Percentiles rank a stretch among this genome's conserved stretches.
Conservation (phyloP, 2,329 filamentous ascomycete species). For the Polychaeton citri region DNA sequence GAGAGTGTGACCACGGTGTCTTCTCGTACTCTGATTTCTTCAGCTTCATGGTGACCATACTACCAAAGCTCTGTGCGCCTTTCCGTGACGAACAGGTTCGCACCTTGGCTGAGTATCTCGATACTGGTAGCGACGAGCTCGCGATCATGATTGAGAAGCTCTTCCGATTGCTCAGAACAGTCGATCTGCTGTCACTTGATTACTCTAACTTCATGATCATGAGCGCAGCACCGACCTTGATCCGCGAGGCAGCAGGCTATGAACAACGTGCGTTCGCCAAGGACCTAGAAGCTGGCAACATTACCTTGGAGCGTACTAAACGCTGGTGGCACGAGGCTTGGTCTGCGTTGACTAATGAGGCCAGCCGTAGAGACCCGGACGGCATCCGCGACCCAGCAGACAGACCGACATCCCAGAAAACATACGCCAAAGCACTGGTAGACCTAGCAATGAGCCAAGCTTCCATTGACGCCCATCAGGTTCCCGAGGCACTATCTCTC, state of each 20-base stretch:
- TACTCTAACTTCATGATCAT: slow-evolving; percentile 72
- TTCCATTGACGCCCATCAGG: slow-evolving; percentile 35
- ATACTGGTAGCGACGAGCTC: slow-evolving; percentile 24
- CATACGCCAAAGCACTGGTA: slow-evolving; percentile 64
- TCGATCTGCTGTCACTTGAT: slow-evolving; percentile 65
- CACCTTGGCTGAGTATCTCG: slow-evolving; percentile 48
- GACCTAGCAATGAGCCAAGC: slow-evolving; percentile 59
- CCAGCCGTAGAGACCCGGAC: slow-evolving; percentile 55
- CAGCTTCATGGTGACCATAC: slow-evolving; percentile 56
- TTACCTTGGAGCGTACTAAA: slow-evolving; percentile 47
- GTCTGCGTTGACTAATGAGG: slow-evolving; percentile 51
- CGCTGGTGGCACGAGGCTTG: slow-evolving; percentile 53
- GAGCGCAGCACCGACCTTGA: slow-evolving; percentile 56
- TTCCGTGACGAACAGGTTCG: slow-evolving; percentile 67
- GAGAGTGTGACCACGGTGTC: slow-evolving; percentile 55
- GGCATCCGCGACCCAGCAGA: slow-evolving; percentile 48
- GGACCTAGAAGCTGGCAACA: slow-evolving; percentile 43
- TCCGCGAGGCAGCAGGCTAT: slow-evolving; percentile 58
- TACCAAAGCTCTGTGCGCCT: slow-evolving; percentile 70
- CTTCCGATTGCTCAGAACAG: slow-evolving; percentile 60
- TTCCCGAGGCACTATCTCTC: slow-evolving; percentile 63
- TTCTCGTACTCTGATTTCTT: slow-evolving; percentile 79
- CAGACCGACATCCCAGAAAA: slow-evolving; percentile 52
- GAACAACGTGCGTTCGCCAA: slow-evolving; percentile 60
- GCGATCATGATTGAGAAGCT: slow-evolving; percentile 62